These are phyloP conservation scores for Cryoendolithus antarcticus DNA, from an alignment of 2,329 filamentous ascomycete genomes.

Conservation along the genomic window DNA sequence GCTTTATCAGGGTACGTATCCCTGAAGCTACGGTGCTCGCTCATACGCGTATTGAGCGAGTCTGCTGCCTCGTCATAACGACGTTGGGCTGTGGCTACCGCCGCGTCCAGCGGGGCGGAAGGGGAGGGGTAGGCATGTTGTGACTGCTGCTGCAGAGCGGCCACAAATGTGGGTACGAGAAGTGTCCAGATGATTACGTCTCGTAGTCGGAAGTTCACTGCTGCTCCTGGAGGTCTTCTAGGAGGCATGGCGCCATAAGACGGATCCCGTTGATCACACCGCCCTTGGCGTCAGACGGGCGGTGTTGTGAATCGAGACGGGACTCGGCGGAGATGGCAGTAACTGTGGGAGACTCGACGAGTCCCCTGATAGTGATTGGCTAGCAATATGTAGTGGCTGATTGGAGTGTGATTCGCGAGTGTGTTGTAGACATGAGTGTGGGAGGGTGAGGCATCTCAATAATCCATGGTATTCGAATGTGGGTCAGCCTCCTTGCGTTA, in stretches of 20 bases:
- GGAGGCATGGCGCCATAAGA: slow-evolving; percentile 20
- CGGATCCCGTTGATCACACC: neutral
- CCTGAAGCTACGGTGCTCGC: slow-evolving; percentile 15
- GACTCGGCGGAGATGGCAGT: too few relatives aligned
- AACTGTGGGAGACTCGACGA: too few relatives aligned
- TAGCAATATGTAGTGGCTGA: too few relatives aligned
- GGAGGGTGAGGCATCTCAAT: neutral
- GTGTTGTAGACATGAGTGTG: neutral
- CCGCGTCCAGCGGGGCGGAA: slow-evolving; percentile 9
- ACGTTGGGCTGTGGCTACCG: slow-evolving; percentile 10
- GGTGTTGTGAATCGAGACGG: too few relatives aligned
- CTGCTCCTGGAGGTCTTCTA: slow-evolving; percentile 17
- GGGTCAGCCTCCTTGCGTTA: too few relatives aligned
- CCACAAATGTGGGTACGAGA: slow-evolving; percentile 18
- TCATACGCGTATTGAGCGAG: slow-evolving; percentile 16
- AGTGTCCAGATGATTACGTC: slow-evolving; percentile 19
- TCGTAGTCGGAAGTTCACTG: slow-evolving; percentile 15
- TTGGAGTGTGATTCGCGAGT: too few relatives aligned
- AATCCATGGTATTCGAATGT: too few relatives aligned
- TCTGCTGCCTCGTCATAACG: slow-evolving; percentile 10
- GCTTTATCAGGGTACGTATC: slow-evolving; percentile 18
- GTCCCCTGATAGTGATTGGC: too few relatives aligned
- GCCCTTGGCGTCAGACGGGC: too few relatives aligned
- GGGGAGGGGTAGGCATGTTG: slow-evolving; percentile 9
- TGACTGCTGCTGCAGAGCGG: slow-evolving; percentile 28